phyloP scores from a whole-genome alignment of 2,329 filamentous ascomycete genomes.

The Emergomyces pasteurianus region DNA sequence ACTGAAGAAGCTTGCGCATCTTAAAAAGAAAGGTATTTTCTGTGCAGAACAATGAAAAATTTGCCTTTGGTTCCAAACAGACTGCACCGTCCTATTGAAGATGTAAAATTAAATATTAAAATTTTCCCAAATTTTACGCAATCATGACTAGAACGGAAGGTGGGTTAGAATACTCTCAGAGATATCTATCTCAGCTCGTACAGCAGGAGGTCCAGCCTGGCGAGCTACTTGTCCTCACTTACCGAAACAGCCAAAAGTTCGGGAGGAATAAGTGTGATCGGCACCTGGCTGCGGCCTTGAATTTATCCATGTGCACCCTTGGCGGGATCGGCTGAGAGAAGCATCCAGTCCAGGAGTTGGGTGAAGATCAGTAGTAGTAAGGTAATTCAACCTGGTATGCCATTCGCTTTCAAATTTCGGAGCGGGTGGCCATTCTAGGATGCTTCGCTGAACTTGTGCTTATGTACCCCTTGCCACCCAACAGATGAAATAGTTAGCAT shows the following conservation, averaged over 20 bases:
- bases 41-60: background rate
- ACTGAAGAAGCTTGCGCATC: background rate
- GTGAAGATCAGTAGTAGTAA: background rate
- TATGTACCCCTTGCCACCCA: too few species aligned
- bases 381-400: background rate
- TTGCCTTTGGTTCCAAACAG: too few species aligned
- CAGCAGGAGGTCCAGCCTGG: too few species aligned
- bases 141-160: background rate
- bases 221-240: too few species aligned
- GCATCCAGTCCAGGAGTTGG: background rate
- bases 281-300: background rate
- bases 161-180: too few species aligned
- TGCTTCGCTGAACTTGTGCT: background rate
- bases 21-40: background rate
- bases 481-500: too few species aligned
- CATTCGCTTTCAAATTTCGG: background rate
- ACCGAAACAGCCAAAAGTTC: background rate
- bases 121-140: background rate
- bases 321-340: background rate
- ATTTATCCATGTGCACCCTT: background rate
- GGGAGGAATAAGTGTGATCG: background rate
- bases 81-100: too few species aligned
- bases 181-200: too few species aligned
- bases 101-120: background rate
- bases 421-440: background rate